Evolutionary conservation across 495 filamentous ascomycete genomes (phyloP).

Genomic region (Copromyces sp.): DNA sequence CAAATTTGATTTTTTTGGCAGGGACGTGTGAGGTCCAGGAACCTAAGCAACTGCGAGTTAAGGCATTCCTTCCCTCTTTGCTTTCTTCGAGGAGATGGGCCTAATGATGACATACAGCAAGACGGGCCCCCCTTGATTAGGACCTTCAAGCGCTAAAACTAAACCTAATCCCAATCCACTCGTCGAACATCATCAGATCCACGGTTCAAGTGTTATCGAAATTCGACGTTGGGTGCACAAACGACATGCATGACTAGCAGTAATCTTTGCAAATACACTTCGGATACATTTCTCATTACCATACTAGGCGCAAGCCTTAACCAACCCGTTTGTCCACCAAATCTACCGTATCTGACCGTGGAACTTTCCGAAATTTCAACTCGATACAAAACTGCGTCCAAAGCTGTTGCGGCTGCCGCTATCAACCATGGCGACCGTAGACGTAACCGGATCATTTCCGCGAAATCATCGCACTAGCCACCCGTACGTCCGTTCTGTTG

Average conservation of each 20-base stretch:
- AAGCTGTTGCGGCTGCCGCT: background rate
- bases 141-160: background rate
- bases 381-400: background rate
- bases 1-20: background rate
- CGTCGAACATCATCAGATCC: background rate
- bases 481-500: background rate
- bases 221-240: background rate
- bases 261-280: background rate
- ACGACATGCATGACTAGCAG: background rate
- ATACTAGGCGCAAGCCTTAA: background rate
- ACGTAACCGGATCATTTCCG: background rate
- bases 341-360: background rate
- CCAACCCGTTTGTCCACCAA: background rate
- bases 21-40: background rate
- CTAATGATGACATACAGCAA: background rate
- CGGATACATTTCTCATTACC: background rate
- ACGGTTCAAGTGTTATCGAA: background rate
- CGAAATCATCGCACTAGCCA: background rate
- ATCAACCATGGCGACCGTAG: background rate
- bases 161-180: background rate
- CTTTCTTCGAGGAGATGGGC: background rate
- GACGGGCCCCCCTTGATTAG: background rate
- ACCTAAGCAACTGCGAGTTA: background rate
- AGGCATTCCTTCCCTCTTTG: background rate
- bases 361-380: background rate